phyloP scores from a whole-genome alignment of 2,329 filamentous ascomycete species.

The Colletotrichum zoysiae region DNA sequence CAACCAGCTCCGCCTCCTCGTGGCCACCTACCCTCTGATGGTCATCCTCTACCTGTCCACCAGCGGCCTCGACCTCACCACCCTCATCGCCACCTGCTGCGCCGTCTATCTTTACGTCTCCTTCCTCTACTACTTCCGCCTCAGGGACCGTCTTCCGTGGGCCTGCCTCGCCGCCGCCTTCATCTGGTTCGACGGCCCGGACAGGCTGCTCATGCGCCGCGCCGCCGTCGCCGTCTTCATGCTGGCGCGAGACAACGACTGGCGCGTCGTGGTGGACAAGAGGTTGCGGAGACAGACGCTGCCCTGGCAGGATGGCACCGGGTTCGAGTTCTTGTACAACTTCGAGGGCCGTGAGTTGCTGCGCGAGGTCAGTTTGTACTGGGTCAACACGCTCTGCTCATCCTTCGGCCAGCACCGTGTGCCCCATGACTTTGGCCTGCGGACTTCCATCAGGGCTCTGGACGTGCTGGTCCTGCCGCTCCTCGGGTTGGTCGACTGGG shows the following conservation, averaged over 20 bases:
- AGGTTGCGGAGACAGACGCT: slow-evolving; percentile 16
- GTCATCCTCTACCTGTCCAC: slow-evolving; percentile 32
- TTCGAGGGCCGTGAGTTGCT: slow-evolving; percentile 36
- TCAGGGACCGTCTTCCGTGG: slow-evolving; percentile 33
- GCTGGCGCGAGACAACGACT: slow-evolving; percentile 36
- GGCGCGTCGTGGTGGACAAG: slow-evolving; percentile 11
- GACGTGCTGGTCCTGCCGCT: slow-evolving; percentile 35
- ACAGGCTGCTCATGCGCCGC: slow-evolving; percentile 31
- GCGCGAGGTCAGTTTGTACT: slow-evolving; percentile 25
- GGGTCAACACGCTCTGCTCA: slow-evolving; percentile 35
- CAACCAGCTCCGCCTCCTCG: slow-evolving; percentile 37
- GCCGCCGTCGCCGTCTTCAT: slow-evolving; percentile 35
- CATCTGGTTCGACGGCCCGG: slow-evolving; percentile 32
- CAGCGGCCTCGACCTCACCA: slow-evolving; percentile 17
- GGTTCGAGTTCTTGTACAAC: slow-evolving; percentile 32
- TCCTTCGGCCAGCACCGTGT: slow-evolving; percentile 33
- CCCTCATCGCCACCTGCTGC: slow-evolving; percentile 18
- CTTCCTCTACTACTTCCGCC: slow-evolving; percentile 29
- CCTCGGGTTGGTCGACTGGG: slow-evolving; percentile 32
- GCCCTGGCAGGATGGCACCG: slow-evolving; percentile 37
- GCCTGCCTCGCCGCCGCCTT: slow-evolving; percentile 30
- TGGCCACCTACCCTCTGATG: slow-evolving; percentile 39
- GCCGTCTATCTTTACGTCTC: slow-evolving; percentile 30
- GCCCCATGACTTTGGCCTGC: slow-evolving; percentile 32
- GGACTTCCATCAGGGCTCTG: slow-evolving; percentile 29